Percentiles rank a stretch among this genome's conserved stretches.
Evolutionary conservation across 2,329 filamentous ascomycete genomes (phyloP).

Genomic region (Reticulascus tulasneorum): DNA sequence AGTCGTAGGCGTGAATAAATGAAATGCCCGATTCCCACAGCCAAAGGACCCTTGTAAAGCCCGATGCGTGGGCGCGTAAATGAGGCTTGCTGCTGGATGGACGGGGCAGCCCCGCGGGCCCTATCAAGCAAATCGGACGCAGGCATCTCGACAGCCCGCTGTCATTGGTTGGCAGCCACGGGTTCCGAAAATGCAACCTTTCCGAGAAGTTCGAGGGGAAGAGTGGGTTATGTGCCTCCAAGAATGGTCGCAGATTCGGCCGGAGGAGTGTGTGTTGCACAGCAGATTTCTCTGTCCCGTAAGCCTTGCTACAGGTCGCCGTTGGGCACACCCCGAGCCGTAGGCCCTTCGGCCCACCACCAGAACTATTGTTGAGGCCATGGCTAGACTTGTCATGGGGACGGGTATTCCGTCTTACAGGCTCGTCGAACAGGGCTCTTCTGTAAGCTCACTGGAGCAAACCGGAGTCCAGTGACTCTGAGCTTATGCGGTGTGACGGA

Average conservation of each 20-base stretch:
- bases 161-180: constrained; percentile 35
- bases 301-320: constrained; percentile 3
- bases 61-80: constrained; percentile 45
- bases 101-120: constrained; percentile 33
- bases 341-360: constrained; percentile 6
- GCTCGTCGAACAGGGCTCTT: constrained; percentile 25
- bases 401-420: constrained; percentile 20
- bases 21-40: constrained; percentile 14
- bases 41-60: constrained; percentile 34
- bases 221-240: constrained; percentile 15
- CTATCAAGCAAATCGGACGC: constrained; percentile 44
- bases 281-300: constrained; percentile 11
- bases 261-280: constrained; percentile 10
- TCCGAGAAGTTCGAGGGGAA: constrained; percentile 7
- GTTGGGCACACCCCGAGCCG: constrained; percentile 8
- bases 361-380: constrained; percentile 1
- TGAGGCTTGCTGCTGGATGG: constrained; percentile 43
- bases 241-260: constrained; percentile 14
- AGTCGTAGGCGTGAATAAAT: constrained; percentile 11
- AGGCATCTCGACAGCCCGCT: constrained; percentile 28
- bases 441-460: constrained; percentile 33
- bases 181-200: constrained; percentile 8
- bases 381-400: constrained; percentile 1
- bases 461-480: constrained; percentile 41
- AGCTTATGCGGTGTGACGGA: constrained; percentile 39